Evolutionary conservation across 306 rosid species (phyloP).

Genomic region (Quercus variabilis): DNA sequence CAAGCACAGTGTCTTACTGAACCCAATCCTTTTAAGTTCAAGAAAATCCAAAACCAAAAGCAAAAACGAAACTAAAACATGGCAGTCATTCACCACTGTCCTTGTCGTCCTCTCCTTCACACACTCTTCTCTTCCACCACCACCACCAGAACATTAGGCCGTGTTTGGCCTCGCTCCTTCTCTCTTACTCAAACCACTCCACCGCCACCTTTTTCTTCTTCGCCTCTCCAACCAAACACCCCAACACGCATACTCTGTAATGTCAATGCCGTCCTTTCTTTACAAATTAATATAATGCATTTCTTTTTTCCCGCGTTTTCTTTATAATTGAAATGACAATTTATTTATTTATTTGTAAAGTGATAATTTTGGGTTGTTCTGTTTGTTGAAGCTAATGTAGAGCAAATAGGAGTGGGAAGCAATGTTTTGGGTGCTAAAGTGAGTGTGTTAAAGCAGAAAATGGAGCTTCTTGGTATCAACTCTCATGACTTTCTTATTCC

Average conservation of each 20-base stretch:
- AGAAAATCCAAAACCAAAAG: not conserved
- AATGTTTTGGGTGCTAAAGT: conserved; percentile 26
- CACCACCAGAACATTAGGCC: not conserved
- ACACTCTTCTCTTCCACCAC: conserved; percentile 23
- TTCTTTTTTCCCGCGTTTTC: not conserved
- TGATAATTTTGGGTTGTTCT: conserved; percentile 15
- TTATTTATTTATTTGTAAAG: not conserved
- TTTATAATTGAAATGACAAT: not conserved
- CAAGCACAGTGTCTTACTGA: no score
- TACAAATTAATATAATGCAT: not conserved
- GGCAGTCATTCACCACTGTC: conserved; percentile 22
- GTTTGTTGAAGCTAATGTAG: conserved; percentile 26
- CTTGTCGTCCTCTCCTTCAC: conserved; percentile 29
- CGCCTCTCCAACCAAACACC: not conserved
- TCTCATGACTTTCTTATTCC: conserved; percentile 53
- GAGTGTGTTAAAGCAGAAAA: conserved; percentile 53
- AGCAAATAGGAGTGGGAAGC: conserved; percentile 28
- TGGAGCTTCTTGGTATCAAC: conserved; percentile 61
- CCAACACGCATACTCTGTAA: no score
- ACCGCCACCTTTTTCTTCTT: not conserved
- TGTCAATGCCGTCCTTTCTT: no score
- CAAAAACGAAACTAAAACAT: conserved; percentile 9
- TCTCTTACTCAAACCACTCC: conserved; percentile 21
- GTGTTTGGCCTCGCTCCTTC: conserved; percentile 25
- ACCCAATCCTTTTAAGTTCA: no score